Evolutionary conservation across 2,329 filamentous ascomycete species (phyloP).

Genomic region (Fusarium austroafricanum): DNA sequence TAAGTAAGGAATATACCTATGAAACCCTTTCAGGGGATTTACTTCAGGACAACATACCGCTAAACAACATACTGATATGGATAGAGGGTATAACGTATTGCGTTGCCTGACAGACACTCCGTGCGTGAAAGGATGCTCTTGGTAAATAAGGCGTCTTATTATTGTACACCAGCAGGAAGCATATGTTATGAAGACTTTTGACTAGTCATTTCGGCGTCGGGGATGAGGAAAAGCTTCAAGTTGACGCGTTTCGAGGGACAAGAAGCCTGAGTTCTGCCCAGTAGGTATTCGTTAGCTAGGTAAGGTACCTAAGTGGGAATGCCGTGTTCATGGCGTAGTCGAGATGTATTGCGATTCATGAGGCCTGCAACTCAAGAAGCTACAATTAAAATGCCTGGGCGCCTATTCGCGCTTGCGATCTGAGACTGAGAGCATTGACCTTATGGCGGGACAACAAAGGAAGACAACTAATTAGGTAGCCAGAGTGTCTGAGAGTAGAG

Average conservation of each 20-base stretch:
- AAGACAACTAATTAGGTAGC: background rate
- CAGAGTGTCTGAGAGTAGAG: too few species aligned
- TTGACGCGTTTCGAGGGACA: background rate
- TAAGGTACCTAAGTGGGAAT: background rate
- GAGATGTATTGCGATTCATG: slow-evolving; percentile 11
- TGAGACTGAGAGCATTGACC: slow-evolving; percentile 23
- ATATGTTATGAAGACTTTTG: background rate
- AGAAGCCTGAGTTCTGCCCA: background rate
- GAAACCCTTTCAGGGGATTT: background rate
- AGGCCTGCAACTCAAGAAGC: background rate
- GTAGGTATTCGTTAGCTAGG: background rate
- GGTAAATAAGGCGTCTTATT: background rate
- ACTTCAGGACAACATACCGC: too few species aligned
- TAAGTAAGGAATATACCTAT: background rate
- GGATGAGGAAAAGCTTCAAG: slow-evolving; percentile 3
- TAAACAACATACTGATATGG: background rate
- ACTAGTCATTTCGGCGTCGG: background rate
- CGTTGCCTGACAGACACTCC: background rate
- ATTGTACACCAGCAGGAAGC: background rate
- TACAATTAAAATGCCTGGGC: background rate
- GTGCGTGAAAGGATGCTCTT: too few species aligned
- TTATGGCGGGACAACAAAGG: slow-evolving; percentile 12
- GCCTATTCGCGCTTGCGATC: slow-evolving; percentile 8
- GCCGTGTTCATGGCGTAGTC: background rate
- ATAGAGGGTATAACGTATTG: background rate